A percentile compares a stretch with the other conserved stretches of the same genome.
Conservation (phyloP, 495 filamentous ascomycete species). For the Aspergillus incahuasiensis region DNA sequence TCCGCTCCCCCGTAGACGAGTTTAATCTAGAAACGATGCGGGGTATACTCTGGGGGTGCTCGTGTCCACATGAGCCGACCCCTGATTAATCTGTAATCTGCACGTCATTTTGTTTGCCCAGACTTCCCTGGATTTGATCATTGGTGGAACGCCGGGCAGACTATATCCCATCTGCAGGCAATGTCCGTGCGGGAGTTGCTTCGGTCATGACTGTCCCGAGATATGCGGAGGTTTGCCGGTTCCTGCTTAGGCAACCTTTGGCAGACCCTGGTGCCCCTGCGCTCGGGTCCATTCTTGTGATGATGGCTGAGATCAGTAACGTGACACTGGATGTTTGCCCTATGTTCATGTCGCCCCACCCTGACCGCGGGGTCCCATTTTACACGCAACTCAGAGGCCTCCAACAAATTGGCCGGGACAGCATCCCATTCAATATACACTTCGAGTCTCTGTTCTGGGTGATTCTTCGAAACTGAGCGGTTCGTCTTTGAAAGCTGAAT, state of each 20-base stretch:
- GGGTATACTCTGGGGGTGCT: not conserved
- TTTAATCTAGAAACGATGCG: not conserved
- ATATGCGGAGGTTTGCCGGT: not conserved
- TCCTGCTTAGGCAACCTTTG: too few species aligned
- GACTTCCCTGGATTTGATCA: not conserved
- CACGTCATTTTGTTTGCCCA: not conserved
- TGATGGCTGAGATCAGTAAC: too few species aligned
- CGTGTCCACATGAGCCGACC: not conserved
- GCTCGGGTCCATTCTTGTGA: too few species aligned
- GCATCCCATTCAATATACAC: not conserved
- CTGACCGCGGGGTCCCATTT: not conserved
- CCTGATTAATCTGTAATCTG: not conserved
- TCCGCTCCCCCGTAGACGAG: not conserved
- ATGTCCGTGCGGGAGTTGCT: not conserved
- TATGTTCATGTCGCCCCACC: too few species aligned
- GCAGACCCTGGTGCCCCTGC: too few species aligned
- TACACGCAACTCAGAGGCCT: not conserved
- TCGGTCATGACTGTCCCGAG: not conserved
- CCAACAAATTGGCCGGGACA: not conserved
- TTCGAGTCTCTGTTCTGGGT: not conserved
- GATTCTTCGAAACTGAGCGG: not conserved
- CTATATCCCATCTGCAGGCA: not conserved
- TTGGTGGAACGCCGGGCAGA: not conserved
- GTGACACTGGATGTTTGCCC: too few species aligned
- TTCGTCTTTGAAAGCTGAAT: not conserved